Percentiles rank a stretch among this genome's conserved stretches.
phyloP scores from a whole-genome alignment of 176 grass and related monocot genomes.

The Puya raimondii region DNA sequence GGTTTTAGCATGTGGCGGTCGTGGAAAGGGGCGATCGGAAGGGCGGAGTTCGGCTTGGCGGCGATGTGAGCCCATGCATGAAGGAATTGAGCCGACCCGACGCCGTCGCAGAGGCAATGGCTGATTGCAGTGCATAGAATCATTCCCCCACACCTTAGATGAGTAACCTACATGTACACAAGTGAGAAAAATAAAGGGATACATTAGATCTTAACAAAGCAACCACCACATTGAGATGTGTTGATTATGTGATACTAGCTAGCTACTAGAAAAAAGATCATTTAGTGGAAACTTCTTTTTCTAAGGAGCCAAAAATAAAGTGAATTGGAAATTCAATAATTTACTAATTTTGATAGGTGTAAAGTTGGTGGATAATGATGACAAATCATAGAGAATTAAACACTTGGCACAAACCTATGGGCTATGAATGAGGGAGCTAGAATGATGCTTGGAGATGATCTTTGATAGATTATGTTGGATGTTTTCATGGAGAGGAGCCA shows the following conservation, averaged over 20 bases:
- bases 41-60: slow-evolving; percentile 2
- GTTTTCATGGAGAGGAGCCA: not conserved
- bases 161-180: slow-evolving; percentile 45
- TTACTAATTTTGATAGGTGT: too few relatives aligned
- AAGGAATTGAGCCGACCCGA: slow-evolving; percentile 78
- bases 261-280: too few relatives aligned
- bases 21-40: slow-evolving; percentile 31
- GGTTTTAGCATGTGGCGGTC: slow-evolving; percentile 57
- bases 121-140: slow-evolving; percentile 73
- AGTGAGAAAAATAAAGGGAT: not conserved
- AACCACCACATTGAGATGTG: too few relatives aligned
- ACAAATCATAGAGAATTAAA: too few relatives aligned
- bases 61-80: slow-evolving; percentile 61
- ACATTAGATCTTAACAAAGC: not conserved
- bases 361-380: too few relatives aligned
- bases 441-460: not conserved
- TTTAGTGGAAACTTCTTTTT: too few relatives aligned
- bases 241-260: too few relatives aligned
- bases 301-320: too few relatives aligned
- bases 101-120: slow-evolving; percentile 88
- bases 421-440: too few relatives aligned
- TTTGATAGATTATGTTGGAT: not conserved
- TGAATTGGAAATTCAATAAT: too few relatives aligned
- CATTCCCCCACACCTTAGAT: slow-evolving; percentile 75
- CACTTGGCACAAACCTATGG: too few relatives aligned